A percentile compares a stretch with the other conserved stretches of the same genome.
phyloP scores from a whole-genome alignment of 2,329 filamentous ascomycete genomes.

The Trichoderma sp. region DNA sequence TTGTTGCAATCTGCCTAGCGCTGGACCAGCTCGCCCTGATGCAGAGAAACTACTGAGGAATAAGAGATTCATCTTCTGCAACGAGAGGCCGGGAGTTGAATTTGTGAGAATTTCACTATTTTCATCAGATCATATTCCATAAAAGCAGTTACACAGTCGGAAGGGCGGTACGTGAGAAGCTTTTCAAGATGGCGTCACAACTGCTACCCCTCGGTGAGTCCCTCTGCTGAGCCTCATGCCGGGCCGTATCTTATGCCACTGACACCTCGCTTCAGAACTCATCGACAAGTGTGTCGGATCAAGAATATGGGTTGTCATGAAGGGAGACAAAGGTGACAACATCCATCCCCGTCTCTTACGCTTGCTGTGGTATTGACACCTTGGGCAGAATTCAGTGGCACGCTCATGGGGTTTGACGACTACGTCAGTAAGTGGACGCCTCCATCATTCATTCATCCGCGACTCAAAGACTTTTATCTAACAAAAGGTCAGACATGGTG shows the following conservation, averaged over 20 bases:
- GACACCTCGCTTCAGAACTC: constrained; percentile 63
- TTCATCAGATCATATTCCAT: neutral
- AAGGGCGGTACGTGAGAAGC: neutral
- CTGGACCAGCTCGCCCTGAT: neutral
- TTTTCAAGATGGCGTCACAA: constrained; percentile 66
- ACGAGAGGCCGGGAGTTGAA: neutral
- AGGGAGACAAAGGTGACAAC: constrained; percentile 85
- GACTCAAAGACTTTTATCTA: neutral
- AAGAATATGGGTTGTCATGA: constrained; percentile 99
- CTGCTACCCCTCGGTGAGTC: constrained; percentile 68
- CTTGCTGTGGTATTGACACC: constrained; percentile 25
- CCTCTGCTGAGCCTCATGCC: neutral
- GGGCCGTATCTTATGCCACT: neutral
- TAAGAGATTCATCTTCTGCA: constrained; percentile 1
- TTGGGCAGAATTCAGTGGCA: constrained; percentile 84
- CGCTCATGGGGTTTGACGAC: constrained; percentile 93
- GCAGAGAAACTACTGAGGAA: neutral
- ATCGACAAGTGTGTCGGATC: constrained; percentile 99
- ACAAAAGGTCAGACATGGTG: constrained; percentile 78
- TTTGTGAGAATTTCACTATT: neutral
- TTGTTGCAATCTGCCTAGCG: neutral
- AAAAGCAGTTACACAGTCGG: neutral
- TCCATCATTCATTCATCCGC: neutral
- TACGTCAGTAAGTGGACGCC: constrained; percentile 85
- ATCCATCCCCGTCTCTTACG: neutral